A percentile compares a stretch with the other conserved stretches of the same genome.
phyloP scores from a whole-genome alignment of 1,139 yeast species.

The Lodderomyces margitis region DNA sequence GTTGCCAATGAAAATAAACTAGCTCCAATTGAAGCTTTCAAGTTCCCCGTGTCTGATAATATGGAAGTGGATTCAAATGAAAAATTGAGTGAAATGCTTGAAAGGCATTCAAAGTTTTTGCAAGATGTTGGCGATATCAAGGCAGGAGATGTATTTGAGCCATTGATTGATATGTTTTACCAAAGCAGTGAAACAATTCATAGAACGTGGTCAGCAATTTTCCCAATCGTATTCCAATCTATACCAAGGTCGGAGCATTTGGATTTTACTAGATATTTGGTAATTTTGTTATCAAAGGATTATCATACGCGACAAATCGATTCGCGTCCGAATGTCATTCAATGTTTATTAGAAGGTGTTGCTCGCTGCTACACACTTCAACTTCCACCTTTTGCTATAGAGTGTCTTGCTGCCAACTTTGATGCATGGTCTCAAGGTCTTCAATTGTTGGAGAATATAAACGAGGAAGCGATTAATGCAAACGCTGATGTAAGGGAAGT shows the following conservation, averaged over 20 bases:
- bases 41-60: constrained; percentile 24
- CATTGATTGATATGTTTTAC: constrained; percentile 79
- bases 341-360: constrained; percentile 78
- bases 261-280: constrained; percentile 78
- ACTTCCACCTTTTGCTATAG: constrained; percentile 92
- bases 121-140: constrained; percentile 40
- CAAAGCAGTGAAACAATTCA: constrained; percentile 79
- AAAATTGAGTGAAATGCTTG: constrained; percentile 37
- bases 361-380: constrained; percentile 70
- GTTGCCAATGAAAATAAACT: constrained; percentile 51
- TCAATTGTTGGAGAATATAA: constrained; percentile 74
- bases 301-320: constrained; percentile 89
- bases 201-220: constrained; percentile 78
- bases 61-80: constrained; percentile 31
- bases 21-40: constrained; percentile 51
- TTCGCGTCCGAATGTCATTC: constrained; percentile 82
- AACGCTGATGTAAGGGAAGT: constrained; percentile 77
- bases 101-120: constrained; percentile 53
- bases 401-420: constrained; percentile 82
- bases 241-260: constrained; percentile 78
- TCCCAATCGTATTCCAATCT: constrained; percentile 75
- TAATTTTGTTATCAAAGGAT: constrained; percentile 80
- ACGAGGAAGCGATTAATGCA: constrained; percentile 62
- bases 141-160: constrained; percentile 62
- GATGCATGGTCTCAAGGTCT: constrained; percentile 93